These are phyloP conservation scores for Aspergillus spinulosporus DNA, from an alignment of 2,329 filamentous ascomycete genomes.

Conservation along the genomic window DNA sequence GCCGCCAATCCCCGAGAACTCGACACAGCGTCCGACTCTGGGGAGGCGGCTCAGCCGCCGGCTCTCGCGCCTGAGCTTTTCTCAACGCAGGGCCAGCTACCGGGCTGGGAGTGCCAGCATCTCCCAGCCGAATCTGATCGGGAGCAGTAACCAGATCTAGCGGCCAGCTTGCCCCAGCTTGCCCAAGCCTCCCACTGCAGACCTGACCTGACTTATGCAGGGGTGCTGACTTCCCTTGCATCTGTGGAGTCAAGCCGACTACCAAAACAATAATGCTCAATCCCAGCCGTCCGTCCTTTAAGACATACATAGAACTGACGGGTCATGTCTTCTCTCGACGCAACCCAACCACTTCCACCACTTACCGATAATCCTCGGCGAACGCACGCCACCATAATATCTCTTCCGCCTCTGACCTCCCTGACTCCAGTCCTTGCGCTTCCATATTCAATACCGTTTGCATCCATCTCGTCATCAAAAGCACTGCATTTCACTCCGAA, in stretches of 20 bases:
- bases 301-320: background rate
- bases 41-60: constrained; percentile 27
- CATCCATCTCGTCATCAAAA: background rate
- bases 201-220: background rate
- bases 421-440: background rate
- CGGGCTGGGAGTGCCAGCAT: constrained; percentile 26
- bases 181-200: background rate
- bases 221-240: constrained; percentile 1
- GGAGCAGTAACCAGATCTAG: constrained; percentile 32
- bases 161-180: background rate
- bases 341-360: background rate
- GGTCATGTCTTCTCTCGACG: background rate
- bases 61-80: constrained; percentile 30
- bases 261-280: background rate
- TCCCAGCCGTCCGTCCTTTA: background rate
- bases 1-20: constrained; percentile 20
- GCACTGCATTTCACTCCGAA: background rate
- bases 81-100: constrained; percentile 20
- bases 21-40: constrained; percentile 25
- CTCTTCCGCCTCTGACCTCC: background rate
- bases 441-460: background rate
- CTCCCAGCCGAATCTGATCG: constrained; percentile 37
- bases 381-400: background rate
- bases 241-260: background rate
- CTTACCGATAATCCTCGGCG: background rate